Percentiles rank a stretch among this genome's conserved stretches.
phyloP scores from a whole-genome alignment of 495 filamentous ascomycete genomes.

The Lichenothelia convexa region DNA sequence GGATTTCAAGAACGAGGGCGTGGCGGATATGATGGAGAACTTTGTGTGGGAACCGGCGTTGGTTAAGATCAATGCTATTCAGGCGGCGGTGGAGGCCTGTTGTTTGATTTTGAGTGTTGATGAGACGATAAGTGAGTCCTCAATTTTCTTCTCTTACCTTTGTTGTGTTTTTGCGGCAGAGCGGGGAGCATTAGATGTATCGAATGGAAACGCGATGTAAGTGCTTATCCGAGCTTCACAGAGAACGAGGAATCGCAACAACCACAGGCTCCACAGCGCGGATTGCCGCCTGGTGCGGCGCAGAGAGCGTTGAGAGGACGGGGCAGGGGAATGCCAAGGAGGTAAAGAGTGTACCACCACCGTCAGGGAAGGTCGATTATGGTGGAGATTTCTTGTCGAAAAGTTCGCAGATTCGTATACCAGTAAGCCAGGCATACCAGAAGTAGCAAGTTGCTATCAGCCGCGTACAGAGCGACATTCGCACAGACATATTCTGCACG shows the following conservation, averaged over 20 bases:
- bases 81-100: conserved; percentile 83
- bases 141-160: neutral
- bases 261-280: conserved; percentile 58
- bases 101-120: conserved; percentile 93
- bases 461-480: too few relatives aligned
- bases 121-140: conserved; percentile 69
- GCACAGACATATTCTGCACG: too few relatives aligned
- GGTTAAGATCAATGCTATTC: conserved; percentile 94
- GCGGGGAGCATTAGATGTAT: too few relatives aligned
- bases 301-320: conserved; percentile 60
- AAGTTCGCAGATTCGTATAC: too few relatives aligned
- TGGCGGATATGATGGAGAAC: conserved; percentile 75
- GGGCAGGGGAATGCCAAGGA: conserved; percentile 79
- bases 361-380: too few relatives aligned
- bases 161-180: too few relatives aligned
- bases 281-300: conserved; percentile 78
- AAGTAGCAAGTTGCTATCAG: too few relatives aligned
- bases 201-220: neutral
- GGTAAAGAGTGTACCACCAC: conserved; percentile 26
- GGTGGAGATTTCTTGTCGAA: too few relatives aligned
- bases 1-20: conserved; percentile 81
- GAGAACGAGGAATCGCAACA: conserved; percentile 75
- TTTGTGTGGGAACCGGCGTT: conserved; percentile 96
- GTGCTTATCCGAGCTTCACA: conserved; percentile 5
- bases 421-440: too few relatives aligned